These are phyloP conservation scores for Cladophialophora immunda DNA, from an alignment of 2,329 filamentous ascomycete genomes.

Conservation along the genomic window DNA sequence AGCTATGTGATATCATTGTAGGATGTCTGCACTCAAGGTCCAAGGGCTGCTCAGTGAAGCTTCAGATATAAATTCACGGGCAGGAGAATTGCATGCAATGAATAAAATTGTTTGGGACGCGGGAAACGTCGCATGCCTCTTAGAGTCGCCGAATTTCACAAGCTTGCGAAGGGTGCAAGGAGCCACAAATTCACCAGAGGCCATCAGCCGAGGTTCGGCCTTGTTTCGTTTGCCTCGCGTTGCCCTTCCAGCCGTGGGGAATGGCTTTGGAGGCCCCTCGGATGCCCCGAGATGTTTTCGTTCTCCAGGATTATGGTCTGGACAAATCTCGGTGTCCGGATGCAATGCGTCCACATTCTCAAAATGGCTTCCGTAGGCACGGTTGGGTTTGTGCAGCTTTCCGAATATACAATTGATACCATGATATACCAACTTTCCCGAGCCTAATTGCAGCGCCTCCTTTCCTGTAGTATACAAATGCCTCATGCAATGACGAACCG, in stretches of 20 bases:
- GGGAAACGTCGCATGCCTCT: constrained; percentile 6
- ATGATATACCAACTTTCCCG: background rate
- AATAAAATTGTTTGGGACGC: constrained; percentile 2
- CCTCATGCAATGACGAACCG: background rate
- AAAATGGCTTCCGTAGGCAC: background rate
- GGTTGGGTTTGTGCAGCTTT: background rate
- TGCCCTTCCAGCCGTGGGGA: constrained; percentile 7
- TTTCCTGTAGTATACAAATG: background rate
- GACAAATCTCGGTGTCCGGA: constrained; percentile 15
- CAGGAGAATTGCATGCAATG: background rate
- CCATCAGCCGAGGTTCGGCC: constrained; percentile 16
- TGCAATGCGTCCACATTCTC: background rate
- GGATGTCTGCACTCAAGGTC: background rate
- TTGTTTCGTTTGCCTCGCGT: background rate
- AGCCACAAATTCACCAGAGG: background rate
- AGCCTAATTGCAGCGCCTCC: constrained; percentile 2
- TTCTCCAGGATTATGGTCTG: background rate
- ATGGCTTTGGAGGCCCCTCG: background rate
- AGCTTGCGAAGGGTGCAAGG: background rate
- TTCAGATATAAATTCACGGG: background rate
- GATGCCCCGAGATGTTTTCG: constrained; percentile 24
- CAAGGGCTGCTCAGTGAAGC: background rate
- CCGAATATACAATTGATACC: background rate
- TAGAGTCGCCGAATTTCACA: constrained; percentile 17
- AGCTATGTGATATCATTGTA: constrained; percentile 21